Percentiles rank a stretch among this genome's conserved stretches.
Evolutionary conservation across 164 flowering plant genomes (phyloP).

Genomic region (Piper betle): DNA sequence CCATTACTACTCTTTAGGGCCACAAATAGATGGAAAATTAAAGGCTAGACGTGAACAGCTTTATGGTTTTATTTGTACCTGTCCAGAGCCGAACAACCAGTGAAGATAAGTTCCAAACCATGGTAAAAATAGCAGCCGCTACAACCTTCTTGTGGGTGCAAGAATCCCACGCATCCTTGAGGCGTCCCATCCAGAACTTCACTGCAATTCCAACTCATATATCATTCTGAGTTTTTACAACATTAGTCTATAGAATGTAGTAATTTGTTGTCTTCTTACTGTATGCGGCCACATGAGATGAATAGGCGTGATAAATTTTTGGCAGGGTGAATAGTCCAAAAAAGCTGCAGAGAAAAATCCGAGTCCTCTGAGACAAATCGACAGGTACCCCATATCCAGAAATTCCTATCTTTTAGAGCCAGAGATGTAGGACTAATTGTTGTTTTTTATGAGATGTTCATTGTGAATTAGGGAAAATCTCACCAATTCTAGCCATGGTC

Average conservation of each 20-base stretch:
- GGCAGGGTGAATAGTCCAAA: slow-evolving; percentile 74
- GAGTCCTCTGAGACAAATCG: no score
- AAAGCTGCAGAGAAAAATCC: slow-evolving; percentile 64
- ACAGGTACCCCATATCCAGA: neutral
- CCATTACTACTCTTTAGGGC: no score
- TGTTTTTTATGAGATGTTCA: no score
- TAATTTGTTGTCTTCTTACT: slow-evolving; percentile 33
- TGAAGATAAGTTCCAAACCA: slow-evolving; percentile 78
- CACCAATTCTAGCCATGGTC: slow-evolving; percentile 71
- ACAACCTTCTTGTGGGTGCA: slow-evolving; percentile 88
- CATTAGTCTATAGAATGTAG: no score
- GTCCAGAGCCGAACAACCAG: slow-evolving; percentile 76
- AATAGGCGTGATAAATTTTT: slow-evolving; percentile 58
- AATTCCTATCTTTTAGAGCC: neutral
- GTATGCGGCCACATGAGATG: slow-evolving; percentile 39
- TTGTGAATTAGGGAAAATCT: slow-evolving; percentile 2
- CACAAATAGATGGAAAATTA: no score
- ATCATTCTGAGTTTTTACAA: neutral
- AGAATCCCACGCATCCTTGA: slow-evolving; percentile 73
- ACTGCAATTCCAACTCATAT: slow-evolving; percentile 17
- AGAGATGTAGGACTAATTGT: no score
- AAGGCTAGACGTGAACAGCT: no score
- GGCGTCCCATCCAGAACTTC: slow-evolving; percentile 59
- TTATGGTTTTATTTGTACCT: slow-evolving; percentile 34
- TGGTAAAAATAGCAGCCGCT: slow-evolving; percentile 42